A percentile compares a stretch with the other conserved stretches of the same genome.
These are phyloP conservation scores for Clarireedia sp. DNA, from an alignment of 2,329 filamentous ascomycete genomes.

Conservation along the genomic window DNA sequence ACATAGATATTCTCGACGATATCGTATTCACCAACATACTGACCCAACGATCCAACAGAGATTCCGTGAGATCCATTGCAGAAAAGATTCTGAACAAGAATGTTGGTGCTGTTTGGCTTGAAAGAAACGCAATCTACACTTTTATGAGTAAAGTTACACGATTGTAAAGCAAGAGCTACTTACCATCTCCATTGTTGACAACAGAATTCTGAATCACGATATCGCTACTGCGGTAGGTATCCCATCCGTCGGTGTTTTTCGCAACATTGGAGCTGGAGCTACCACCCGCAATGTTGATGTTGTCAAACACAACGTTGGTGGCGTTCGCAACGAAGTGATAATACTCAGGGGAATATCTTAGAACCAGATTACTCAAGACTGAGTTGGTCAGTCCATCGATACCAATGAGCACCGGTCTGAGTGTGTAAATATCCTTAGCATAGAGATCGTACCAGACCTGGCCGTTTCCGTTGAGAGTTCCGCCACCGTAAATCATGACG, in stretches of 20 bases:
- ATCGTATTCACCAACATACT: conserved; percentile 53
- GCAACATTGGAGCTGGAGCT: conserved; percentile 45
- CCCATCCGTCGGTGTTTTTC: conserved; percentile 61
- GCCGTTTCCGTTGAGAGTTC: conserved; percentile 55
- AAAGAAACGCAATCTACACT: conserved; percentile 58
- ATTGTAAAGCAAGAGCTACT: background rate
- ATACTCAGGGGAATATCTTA: conserved; percentile 51
- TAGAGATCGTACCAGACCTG: conserved; percentile 53
- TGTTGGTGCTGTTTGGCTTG: conserved; percentile 64
- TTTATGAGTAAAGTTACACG: background rate
- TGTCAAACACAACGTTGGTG: conserved; percentile 53
- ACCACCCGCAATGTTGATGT: conserved; percentile 51
- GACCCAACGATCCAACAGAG: conserved; percentile 62
- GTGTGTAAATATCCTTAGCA: conserved; percentile 45
- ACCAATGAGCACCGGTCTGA: conserved; percentile 51
- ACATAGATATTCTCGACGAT: conserved; percentile 63
- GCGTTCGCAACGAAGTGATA: conserved; percentile 61
- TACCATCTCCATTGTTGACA: conserved; percentile 54
- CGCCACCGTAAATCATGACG: conserved; percentile 61
- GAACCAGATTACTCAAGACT: conserved; percentile 49
- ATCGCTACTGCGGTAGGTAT: conserved; percentile 52
- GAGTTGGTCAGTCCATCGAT: conserved; percentile 49
- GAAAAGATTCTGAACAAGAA: conserved; percentile 57
- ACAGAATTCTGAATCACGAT: conserved; percentile 60
- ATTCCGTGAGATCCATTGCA: conserved; percentile 68